These are phyloP conservation scores for Tephrocybe sp. DNA, from an alignment of 768 basidiomycete genomes.

Conservation along the genomic window DNA sequence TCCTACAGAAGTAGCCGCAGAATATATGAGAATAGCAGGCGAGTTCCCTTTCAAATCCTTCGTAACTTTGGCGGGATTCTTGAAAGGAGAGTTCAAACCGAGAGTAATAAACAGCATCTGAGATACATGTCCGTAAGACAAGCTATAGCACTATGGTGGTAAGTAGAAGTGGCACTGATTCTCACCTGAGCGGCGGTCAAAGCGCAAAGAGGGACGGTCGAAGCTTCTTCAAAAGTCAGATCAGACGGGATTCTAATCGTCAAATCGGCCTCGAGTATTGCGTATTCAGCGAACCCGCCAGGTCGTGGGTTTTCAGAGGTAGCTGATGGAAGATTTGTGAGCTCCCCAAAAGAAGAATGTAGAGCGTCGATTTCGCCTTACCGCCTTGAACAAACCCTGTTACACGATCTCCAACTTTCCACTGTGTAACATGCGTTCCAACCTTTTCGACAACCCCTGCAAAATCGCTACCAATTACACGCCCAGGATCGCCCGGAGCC, in stretches of 20 bases:
- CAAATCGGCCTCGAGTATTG: constrained; percentile 29
- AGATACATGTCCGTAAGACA: background rate
- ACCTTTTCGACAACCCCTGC: constrained; percentile 30
- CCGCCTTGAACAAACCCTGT: constrained; percentile 32
- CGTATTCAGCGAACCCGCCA: constrained; percentile 34
- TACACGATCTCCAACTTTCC: constrained; percentile 31
- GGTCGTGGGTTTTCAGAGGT: constrained; percentile 28
- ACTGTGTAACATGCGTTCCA: constrained; percentile 25
- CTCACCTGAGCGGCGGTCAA: constrained; percentile 32
- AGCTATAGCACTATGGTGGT: background rate
- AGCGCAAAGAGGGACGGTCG: constrained; percentile 28
- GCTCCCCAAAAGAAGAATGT: background rate
- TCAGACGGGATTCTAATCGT: constrained; percentile 24
- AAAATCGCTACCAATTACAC: constrained; percentile 33
- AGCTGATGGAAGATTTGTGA: constrained; percentile 17
- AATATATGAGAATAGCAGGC: constrained; percentile 30
- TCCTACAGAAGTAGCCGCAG: constrained; percentile 32
- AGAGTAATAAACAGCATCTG: constrained; percentile 33
- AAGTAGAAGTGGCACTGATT: background rate
- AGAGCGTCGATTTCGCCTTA: constrained; percentile 7
- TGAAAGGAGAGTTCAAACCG: constrained; percentile 27
- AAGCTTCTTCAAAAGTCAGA: constrained; percentile 31
- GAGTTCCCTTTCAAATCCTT: constrained; percentile 8
- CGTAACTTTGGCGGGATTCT: constrained; percentile 14
- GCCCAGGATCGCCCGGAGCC: constrained; percentile 22